phyloP scores from a whole-genome alignment of 2,329 filamentous ascomycete species.

The Fusarium anguioides region DNA sequence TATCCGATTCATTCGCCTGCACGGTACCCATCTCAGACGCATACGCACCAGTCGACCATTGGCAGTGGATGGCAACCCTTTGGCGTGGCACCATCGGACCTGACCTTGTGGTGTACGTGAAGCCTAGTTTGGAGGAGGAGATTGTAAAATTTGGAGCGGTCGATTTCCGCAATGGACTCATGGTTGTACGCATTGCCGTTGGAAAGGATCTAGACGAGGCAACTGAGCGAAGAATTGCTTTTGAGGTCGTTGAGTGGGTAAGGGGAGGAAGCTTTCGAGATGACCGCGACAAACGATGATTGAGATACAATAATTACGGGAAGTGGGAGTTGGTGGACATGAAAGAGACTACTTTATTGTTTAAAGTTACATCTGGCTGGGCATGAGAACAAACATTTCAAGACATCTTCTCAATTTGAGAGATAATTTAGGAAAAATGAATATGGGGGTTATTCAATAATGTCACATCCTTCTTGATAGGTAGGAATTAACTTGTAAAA shows the following conservation, averaged over 20 bases:
- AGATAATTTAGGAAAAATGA: not conserved
- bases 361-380: not conserved
- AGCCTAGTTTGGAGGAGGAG: constrained; percentile 52
- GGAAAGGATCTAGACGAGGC: constrained; percentile 70
- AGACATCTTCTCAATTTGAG: not conserved
- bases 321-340: not conserved
- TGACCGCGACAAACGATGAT: constrained; percentile 30
- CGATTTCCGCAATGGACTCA: constrained; percentile 64
- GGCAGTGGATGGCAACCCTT: constrained; percentile 95
- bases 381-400: not conserved
- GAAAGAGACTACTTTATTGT: not conserved
- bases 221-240: constrained; percentile 78
- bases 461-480: constrained; percentile 14
- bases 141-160: constrained; percentile 59
- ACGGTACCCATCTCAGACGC: constrained; percentile 79
- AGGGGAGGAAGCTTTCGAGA: constrained; percentile 58
- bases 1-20: constrained; percentile 80
- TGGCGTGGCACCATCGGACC: constrained; percentile 89
- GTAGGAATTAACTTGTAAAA: not conserved
- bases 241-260: constrained; percentile 90
- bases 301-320: not conserved
- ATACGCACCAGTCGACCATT: constrained; percentile 88
- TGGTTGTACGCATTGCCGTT: constrained; percentile 63
- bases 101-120: constrained; percentile 80
- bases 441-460: constrained; percentile 11